Evolutionary conservation across 345 rosid species (phyloP).

Genomic region (Gossypium ekmanianum): DNA sequence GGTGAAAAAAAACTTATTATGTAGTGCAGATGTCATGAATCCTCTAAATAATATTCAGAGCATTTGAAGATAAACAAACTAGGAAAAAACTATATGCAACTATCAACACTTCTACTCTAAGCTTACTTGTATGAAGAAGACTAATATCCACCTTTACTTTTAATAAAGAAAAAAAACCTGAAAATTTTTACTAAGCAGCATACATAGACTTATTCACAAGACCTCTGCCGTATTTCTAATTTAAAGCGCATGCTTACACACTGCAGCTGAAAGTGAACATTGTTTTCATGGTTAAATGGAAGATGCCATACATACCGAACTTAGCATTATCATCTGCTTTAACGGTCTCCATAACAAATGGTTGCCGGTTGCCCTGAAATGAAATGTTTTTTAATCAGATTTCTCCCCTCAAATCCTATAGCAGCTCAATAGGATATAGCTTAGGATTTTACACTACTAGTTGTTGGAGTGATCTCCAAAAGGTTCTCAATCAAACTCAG

Average conservation of each 20-base stretch:
- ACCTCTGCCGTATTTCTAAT: too few species aligned
- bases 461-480: conserved; percentile 77
- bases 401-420: background rate
- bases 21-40: background rate
- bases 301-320: conserved; percentile 47
- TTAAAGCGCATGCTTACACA: background rate
- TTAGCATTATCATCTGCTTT: conserved; percentile 93
- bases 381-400: background rate
- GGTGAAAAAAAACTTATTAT: background rate
- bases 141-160: background rate
- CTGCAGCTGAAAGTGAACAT: conserved; percentile 3
- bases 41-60: background rate
- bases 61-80: background rate
- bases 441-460: conserved; percentile 54
- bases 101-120: background rate
- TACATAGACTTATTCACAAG: background rate
- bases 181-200: background rate
- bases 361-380: conserved; percentile 71
- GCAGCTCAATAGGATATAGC: conserved; percentile 7
- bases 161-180: background rate
- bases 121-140: background rate
- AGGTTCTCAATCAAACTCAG: conserved; percentile 73
- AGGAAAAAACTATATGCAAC: background rate
- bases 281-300: background rate
- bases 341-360: conserved; percentile 91